phyloP scores from a whole-genome alignment of 2,329 filamentous ascomycete genomes.

The Pseudogymnoascus sp. region DNA sequence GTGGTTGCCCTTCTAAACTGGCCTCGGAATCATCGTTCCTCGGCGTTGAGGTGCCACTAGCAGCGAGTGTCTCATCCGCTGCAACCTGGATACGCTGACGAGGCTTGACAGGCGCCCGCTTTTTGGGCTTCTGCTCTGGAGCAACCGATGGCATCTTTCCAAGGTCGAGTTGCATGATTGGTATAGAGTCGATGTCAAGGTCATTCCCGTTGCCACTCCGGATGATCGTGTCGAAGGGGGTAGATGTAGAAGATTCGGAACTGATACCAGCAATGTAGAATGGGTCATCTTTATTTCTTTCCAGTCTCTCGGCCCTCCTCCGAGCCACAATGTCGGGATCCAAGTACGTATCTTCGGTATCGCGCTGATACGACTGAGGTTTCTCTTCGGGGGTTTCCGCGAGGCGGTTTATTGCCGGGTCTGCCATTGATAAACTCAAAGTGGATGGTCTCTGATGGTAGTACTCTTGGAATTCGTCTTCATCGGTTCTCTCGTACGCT shows the following conservation, averaged over 20 bases:
- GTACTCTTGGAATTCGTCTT: conserved; percentile 62
- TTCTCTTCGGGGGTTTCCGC: conserved; percentile 40
- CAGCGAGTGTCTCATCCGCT: conserved; percentile 65
- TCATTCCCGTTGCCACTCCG: conserved; percentile 67
- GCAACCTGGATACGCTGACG: conserved; percentile 61
- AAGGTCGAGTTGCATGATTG: conserved; percentile 87
- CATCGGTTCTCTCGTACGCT: conserved; percentile 44
- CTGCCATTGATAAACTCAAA: conserved; percentile 38
- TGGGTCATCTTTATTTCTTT: conserved; percentile 85
- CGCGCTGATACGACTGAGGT: conserved; percentile 51
- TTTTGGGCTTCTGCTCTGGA: conserved; percentile 24
- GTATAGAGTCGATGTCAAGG: conserved; percentile 88
- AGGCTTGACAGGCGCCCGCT: conserved; percentile 35
- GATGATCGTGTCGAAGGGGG: conserved; percentile 72
- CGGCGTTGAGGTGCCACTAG: conserved; percentile 43
- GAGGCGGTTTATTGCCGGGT: conserved; percentile 51
- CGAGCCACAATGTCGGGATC: conserved; percentile 69
- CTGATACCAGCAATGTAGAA: conserved; percentile 72
- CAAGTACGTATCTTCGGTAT: conserved; percentile 57
- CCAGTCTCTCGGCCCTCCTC: conserved; percentile 67
- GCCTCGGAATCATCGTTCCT: conserved; percentile 49
- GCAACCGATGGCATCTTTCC: conserved; percentile 40
- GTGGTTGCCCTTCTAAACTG: conserved; percentile 42
- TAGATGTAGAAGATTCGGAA: conserved; percentile 55
- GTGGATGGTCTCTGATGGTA: conserved; percentile 52